These are phyloP conservation scores for Asterophora lycoperdoides DNA, from an alignment of 768 basidiomycete species.

Conservation along the genomic window DNA sequence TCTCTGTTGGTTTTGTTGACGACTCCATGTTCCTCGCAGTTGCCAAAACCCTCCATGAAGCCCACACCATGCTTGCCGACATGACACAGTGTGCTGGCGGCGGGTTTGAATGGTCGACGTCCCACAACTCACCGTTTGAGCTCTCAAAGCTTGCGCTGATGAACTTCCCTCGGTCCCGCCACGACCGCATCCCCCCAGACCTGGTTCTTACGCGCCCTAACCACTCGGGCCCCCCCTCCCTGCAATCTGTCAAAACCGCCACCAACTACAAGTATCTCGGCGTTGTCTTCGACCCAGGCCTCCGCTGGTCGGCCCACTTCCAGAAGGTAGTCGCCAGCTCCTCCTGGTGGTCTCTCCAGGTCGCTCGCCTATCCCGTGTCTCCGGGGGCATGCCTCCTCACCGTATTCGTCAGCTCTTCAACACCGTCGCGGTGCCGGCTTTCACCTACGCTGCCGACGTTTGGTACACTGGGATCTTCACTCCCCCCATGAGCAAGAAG, in stretches of 20 bases:
- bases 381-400: neutral
- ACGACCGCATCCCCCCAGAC: neutral
- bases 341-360: constrained; percentile 4
- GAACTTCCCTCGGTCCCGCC: neutral
- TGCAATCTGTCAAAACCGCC: neutral
- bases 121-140: constrained; percentile 29
- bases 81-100: constrained; percentile 24
- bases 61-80: constrained; percentile 13
- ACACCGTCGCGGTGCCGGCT: constrained; percentile 6
- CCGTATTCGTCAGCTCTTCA: constrained; percentile 7
- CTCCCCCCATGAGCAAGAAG: constrained; percentile 3
- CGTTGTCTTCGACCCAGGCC: constrained; percentile 5
- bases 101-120: constrained; percentile 20
- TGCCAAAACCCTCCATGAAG: constrained; percentile 17
- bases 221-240: neutral
- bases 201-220: neutral
- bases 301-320: constrained; percentile 11
- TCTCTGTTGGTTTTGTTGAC: too few species aligned
- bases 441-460: constrained; percentile 7
- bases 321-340: constrained; percentile 2
- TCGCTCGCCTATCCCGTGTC: neutral
- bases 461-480: neutral
- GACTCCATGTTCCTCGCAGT: constrained; percentile 1
- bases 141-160: neutral
- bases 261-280: neutral